Base-by-base conservation (phyloP, 257 asterid species). In the Penstemon davidsonii region DNA sequence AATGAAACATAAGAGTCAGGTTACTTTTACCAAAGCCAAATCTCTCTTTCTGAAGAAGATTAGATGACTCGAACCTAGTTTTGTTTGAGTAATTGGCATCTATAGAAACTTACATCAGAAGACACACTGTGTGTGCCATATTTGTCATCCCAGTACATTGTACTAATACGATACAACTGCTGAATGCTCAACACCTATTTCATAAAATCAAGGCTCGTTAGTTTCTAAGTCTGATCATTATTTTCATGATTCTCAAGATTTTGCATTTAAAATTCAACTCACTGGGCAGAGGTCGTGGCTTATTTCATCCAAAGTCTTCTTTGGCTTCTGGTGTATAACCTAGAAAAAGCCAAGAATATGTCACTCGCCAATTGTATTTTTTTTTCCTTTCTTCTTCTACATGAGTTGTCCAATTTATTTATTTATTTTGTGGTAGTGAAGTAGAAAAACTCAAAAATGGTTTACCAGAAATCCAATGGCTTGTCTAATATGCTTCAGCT, bases 111-210 rank as follows among this genome's bases (percentile, higher is more conserved):
- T 88, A 92, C 98, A 66, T 88, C 94, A 38, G 95, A 75, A 68
- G 96, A 88, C 66, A 92, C 96, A 68, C 98, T 90, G 58, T 92
- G 98, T 43, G 97, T 90, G 67, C 98, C 98, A 74, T 92, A 92
- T 75, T 92, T 92, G 87, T 92, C 98, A 74, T 92, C 98, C 98
- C 97, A 92, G 72, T 92, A 92, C 98, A 92, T 92, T 43, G 97
- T 92, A 78, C 98, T 88, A 59, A 92, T 92, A 68, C 98, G 89
- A 72, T 92, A 92, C 82, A 92, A 57, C 76, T 92, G 98, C 77
- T 92, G 98, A 73, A 92, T 87, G 81, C 98, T 90, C 78, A 92
- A 87, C 37, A 92, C 98, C 98, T 92, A 76, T 63, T 54, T 62
- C 41, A 65, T 45, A 58, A 67, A 73, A 66, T 58, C 15, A 45